A percentile compares a stretch with the other conserved stretches of the same genome.
These are phyloP conservation scores for Pseudopithomyces maydicus DNA, from an alignment of 2,329 filamentous ascomycete species.

Conservation along the genomic window DNA sequence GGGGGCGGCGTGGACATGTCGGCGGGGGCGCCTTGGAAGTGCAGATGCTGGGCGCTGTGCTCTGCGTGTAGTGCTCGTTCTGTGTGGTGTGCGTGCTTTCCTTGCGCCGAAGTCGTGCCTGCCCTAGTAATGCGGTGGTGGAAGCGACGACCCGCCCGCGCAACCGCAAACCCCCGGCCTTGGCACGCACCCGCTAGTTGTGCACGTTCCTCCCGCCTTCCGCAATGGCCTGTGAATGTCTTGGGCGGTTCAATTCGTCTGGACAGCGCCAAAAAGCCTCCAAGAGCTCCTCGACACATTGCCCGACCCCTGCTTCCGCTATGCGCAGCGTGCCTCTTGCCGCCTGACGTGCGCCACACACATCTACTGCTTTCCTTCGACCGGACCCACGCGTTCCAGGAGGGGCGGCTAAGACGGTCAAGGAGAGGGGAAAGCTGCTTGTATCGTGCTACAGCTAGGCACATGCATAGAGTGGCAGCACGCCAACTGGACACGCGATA, in stretches of 20 bases:
- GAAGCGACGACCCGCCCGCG: conserved; percentile 11
- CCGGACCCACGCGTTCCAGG: conserved; percentile 9
- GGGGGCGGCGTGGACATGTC: conserved; percentile 34
- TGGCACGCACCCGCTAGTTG: conserved; percentile 13
- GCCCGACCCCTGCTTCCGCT: conserved; percentile 8
- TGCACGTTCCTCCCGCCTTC: conserved; percentile 25
- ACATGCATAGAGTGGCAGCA: conserved; percentile 35
- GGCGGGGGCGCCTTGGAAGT: no score
- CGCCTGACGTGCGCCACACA: conserved; percentile 8
- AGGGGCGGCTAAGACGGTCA: conserved; percentile 31
- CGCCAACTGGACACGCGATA: conserved; percentile 25
- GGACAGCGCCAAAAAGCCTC: conserved; percentile 2
- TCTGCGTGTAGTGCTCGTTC: no score
- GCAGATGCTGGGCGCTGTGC: no score
- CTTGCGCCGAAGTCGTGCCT: neutral
- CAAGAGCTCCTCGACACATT: neutral
- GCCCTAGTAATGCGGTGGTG: conserved; percentile 12
- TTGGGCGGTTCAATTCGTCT: conserved; percentile 20
- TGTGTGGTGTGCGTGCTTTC: no score
- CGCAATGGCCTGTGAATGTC: conserved; percentile 23
- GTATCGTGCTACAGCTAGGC: conserved; percentile 31
- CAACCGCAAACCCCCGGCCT: conserved; percentile 11
- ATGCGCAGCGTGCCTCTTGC: conserved; percentile 22
- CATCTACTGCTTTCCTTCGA: conserved; percentile 16
- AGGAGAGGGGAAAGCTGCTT: conserved; percentile 25